phyloP scores from a whole-genome alignment of 176 grass and related monocot genomes.

The Musa beccarii region DNA sequence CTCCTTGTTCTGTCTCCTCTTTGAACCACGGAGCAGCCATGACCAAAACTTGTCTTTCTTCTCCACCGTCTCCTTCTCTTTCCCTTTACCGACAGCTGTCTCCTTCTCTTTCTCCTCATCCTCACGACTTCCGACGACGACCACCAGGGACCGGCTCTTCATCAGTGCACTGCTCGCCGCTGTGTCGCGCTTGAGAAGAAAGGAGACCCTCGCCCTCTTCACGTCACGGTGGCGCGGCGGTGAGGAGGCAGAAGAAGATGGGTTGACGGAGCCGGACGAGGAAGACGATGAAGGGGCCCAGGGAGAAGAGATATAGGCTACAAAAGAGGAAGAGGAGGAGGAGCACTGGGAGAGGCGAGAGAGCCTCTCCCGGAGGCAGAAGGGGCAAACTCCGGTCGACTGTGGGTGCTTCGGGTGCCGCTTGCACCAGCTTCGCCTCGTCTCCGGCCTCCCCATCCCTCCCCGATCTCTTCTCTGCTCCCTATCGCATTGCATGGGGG shows the following conservation, averaged over 20 bases:
- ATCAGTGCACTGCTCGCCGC: conserved; percentile 11
- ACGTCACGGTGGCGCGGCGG: conserved; percentile 15
- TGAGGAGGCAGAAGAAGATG: conserved; percentile 28
- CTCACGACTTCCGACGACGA: conserved; percentile 13
- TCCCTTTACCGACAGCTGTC: background rate
- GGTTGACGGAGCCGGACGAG: conserved; percentile 32
- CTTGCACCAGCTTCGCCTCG: conserved; percentile 35
- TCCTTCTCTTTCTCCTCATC: conserved; percentile 25
- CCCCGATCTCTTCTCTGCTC: background rate
- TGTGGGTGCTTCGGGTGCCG: conserved; percentile 48
- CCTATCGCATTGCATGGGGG: background rate
- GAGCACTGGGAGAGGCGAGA: conserved; percentile 32
- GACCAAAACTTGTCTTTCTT: conserved; percentile 48
- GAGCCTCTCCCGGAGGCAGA: conserved; percentile 68
- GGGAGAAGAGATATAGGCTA: conserved; percentile 8
- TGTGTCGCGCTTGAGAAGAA: conserved; percentile 24
- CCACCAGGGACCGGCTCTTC: conserved; percentile 36
- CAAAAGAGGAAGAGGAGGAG: conserved; percentile 34
- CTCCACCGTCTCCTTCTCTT: conserved; percentile 6
- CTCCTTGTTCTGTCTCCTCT: conserved; percentile 11
- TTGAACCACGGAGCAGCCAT: conserved; percentile 46
- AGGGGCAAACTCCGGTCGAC: conserved; percentile 50
- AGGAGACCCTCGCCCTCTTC: conserved; percentile 1
- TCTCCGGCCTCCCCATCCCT: conserved; percentile 21
- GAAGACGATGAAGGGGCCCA: conserved; percentile 27